Conservation (phyloP, 169 alveolate genomes). For the Perkinsus olseni region DNA sequence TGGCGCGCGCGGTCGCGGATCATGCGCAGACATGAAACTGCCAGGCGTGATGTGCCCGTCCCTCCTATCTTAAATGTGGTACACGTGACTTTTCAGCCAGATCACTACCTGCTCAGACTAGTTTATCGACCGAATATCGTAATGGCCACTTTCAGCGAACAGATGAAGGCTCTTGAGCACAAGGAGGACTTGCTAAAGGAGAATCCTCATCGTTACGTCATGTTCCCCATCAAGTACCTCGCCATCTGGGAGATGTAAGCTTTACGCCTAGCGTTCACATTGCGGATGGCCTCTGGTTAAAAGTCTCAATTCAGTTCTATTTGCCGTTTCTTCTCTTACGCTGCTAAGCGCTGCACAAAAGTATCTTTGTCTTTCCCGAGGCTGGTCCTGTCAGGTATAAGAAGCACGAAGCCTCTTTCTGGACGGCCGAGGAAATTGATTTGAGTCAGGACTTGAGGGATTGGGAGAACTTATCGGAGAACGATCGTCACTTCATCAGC, state of each 20-base stretch:
- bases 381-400: conserved; percentile 64
- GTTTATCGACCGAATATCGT: neutral
- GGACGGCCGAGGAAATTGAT: conserved; percentile 98
- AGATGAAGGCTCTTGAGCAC: neutral
- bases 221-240: conserved; percentile 57
- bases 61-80: too few relatives aligned
- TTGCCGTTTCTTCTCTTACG: neutral
- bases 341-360: neutral
- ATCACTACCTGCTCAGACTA: too few relatives aligned
- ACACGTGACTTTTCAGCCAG: too few relatives aligned
- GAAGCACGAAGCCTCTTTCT: conserved; percentile 93
- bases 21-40: neutral
- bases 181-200: conserved; percentile 50
- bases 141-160: neutral
- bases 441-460: conserved; percentile 84
- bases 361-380: neutral
- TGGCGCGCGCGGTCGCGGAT: neutral
- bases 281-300: too few relatives aligned
- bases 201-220: conserved; percentile 60
- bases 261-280: neutral
- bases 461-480: conserved; percentile 77
- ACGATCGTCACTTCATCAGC: conserved; percentile 80
- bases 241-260: conserved; percentile 63
- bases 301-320: too few relatives aligned
- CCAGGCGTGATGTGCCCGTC: neutral